Base-by-base conservation (phyloP, 768 basidiomycete genomes). In the Nidularia pulvinata region DNA sequence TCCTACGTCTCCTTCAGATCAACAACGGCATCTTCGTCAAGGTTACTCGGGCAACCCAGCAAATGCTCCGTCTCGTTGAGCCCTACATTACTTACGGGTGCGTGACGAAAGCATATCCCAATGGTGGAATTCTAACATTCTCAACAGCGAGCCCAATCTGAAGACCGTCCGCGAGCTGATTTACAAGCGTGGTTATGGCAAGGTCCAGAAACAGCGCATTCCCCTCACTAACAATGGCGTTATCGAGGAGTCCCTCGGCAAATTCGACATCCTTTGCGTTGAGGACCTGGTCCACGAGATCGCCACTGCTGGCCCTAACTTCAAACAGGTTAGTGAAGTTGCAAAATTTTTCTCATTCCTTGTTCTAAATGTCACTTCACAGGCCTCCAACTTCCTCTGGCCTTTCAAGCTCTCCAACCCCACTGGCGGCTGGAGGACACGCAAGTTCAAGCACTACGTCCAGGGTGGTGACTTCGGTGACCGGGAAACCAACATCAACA, bases 341-440 rank as follows among this genome's bases (percentile, higher is more conserved):
- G 48, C 33, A 9, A 49, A 3, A 33, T 50, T 35, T 36, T 7
- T 30, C 6, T 1, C n/a, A 33, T 30, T 14, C 32, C 5, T 51
- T 4, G n/a, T 47, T 1, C 6, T 45, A 32, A 16, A 25, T 9
- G 5, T 34, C 36, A 42, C 30, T 37, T 46, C 14, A 30, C 43
- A 90, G 89, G 90, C 88, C 54, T 85, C 90, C 61, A 95, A 94
- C 84, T 95, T 96, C 86, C 88, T 98, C 51, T 98, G 95, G 95
- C 97, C 97, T 25, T 98, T 99, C 85, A 99, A 99, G 73, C 91
- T 99, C 58, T 98, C 95, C 66, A 98, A 98, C 86, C 96, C 97
- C 52, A 98, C 84, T 59, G 96, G 97, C 60, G 97, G 97, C 62
- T 99, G 95, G 96, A 89, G 93, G 78, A 87, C 84, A 70, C 85